Base-by-base conservation (phyloP, 2,329 filamentous ascomycete genomes). In the Venturia oleaginea region DNA sequence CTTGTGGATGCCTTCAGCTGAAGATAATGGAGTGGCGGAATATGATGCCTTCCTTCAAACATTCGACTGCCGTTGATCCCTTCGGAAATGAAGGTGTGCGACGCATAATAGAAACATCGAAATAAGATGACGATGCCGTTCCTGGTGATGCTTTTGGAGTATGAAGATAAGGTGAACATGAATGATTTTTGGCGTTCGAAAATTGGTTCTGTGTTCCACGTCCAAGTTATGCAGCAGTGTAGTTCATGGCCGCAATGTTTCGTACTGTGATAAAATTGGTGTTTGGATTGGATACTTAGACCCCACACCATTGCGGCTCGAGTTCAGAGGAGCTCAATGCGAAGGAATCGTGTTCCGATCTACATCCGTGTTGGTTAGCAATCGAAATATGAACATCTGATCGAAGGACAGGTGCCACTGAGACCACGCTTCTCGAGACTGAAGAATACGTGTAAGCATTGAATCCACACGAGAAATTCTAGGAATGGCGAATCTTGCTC, bases 401-500 rank as follows among this genome's bases (percentile, higher is more conserved):
- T 57, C 27, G 30, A 15, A 34, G 30, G n/a, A 19, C 30, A 32
- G 51, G 22, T 34, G 15, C 30, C 51, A 32, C 51, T 34, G 2
- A n/a, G 8, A 57, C 51, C 51, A 57, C 8, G 10, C 2, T 13
- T 57, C 19, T 57, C 51, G 15, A n/a, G 51, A 32, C 15, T 5
- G 27, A 57, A 30, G 1, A 17, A 11, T 13, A 34, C 51, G 27
- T 57, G 8, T 27, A 19, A 32, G 27, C 24, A 55, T 19, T 17
- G 24, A 4, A 19, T 57, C 30, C 51, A 57, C 11, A 7, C 51
- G 11, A 34, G 22, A 27, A 22, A 27, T 30, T 13, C 46, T 57
- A n/a, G 51, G 6, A 57, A 57, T 2, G 51, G 30, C 51, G n/a
- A 13, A 34, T 57, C 27, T 34, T 57, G 30, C 61, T 86, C 76